These are phyloP conservation scores for Hypomyces rosellus DNA, from an alignment of 2,329 filamentous ascomycete genomes.

Conservation along the genomic window DNA sequence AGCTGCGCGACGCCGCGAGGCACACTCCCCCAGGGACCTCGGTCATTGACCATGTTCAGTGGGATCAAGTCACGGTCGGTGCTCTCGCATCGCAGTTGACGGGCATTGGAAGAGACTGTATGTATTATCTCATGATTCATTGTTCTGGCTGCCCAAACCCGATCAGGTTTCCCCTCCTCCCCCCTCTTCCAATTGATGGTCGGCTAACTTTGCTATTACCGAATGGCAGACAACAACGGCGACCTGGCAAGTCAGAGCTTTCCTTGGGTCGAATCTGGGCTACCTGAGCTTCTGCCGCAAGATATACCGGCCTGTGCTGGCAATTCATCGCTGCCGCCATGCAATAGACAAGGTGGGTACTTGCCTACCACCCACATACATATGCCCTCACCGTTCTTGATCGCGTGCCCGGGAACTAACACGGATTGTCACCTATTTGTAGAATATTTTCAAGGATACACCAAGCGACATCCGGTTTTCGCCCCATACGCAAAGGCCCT, in stretches of 20 bases:
- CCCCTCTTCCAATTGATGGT: no score
- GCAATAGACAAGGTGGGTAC: not conserved
- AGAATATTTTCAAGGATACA: constrained; percentile 16
- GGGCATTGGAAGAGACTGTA: constrained; percentile 9
- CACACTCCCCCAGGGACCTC: not conserved
- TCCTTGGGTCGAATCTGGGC: not conserved
- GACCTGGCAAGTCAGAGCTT: constrained; percentile 6
- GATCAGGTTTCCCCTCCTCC: no score
- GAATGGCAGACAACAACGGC: not conserved
- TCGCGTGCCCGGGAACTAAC: no score
- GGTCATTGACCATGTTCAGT: constrained; percentile 5
- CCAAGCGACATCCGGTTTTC: constrained; percentile 13
- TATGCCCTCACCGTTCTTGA: not conserved
- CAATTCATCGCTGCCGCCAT: constrained; percentile 3
- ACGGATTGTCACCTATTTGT: no score
- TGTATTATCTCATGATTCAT: not conserved
- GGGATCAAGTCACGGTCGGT: constrained; percentile 10
- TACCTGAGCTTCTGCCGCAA: constrained; percentile 1
- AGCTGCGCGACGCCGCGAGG: constrained; percentile 10
- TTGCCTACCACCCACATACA: no score
- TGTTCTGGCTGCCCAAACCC: no score
- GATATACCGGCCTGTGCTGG: constrained; percentile 10
- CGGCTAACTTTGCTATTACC: not conserved
- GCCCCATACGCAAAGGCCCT: constrained; percentile 13
- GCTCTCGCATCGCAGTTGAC: constrained; percentile 9